These are phyloP conservation scores for Rhynchospora breviuscula DNA, from an alignment of 176 grass and related monocot genomes.

Conservation along the genomic window DNA sequence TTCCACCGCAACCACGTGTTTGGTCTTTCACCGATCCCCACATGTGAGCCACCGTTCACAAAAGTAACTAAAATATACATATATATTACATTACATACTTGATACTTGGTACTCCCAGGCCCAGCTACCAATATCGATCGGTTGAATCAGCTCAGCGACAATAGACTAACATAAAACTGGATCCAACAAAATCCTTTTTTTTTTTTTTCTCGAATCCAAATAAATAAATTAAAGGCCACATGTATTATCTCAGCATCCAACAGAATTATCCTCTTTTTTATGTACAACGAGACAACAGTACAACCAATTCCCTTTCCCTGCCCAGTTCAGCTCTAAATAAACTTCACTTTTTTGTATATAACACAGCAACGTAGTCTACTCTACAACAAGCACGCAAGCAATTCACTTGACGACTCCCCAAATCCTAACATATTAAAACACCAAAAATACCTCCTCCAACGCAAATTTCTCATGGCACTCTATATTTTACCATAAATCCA, in stretches of 20 bases:
- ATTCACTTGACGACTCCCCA: constrained; percentile 1
- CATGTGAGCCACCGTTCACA: no score
- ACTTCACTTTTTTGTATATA: not conserved
- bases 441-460: not conserved
- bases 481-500: not conserved
- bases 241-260: constrained; percentile 18
- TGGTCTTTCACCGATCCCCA: no score
- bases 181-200: not conserved
- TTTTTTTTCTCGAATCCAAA: not conserved
- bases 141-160: not conserved
- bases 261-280: not conserved
- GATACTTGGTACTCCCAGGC: no score
- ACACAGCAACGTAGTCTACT: not conserved
- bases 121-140: not conserved
- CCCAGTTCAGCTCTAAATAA: not conserved
- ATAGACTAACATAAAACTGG: not conserved
- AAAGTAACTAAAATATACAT: no score
- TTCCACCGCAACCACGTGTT: no score
- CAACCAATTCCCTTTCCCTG: not conserved
- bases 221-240: constrained; percentile 15
- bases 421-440: not conserved
- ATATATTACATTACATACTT: no score
- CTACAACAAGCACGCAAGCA: not conserved
- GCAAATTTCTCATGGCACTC: not conserved
- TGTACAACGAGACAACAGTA: constrained; percentile 13